Conservation (phyloP, 805 yeast genomes). For the Pichia rugopelliculosa region DNA sequence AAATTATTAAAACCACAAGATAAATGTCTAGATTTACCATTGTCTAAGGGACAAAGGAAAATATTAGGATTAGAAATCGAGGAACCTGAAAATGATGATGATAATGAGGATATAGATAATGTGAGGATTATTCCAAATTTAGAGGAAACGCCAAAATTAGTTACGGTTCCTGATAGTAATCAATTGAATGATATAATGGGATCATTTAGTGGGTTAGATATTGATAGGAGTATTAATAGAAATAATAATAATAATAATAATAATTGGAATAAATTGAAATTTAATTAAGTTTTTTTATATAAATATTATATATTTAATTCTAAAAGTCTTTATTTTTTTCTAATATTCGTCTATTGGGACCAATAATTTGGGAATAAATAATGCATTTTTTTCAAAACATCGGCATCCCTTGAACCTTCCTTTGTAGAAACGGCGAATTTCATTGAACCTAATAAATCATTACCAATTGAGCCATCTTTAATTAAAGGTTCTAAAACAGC, state of each 20-base stretch:
- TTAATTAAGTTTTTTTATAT: background rate
- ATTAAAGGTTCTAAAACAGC: slow-evolving; percentile 58
- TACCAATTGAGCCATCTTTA: slow-evolving; percentile 55
- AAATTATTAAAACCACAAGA: slow-evolving; percentile 36
- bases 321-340: background rate
- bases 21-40: slow-evolving; percentile 44
- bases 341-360: slow-evolving; percentile 35
- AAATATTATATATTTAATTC: background rate
- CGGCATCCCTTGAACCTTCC: slow-evolving; percentile 63
- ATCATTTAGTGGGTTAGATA: background rate
- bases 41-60: slow-evolving; percentile 38
- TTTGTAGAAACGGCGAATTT: slow-evolving; percentile 75
- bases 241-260: background rate
- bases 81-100: background rate
- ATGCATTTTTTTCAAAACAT: slow-evolving; percentile 72
- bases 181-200: slow-evolving; percentile 8
- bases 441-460: slow-evolving; percentile 67
- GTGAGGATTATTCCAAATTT: slow-evolving; percentile 2
- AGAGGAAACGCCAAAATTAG: slow-evolving; percentile 3
- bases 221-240: background rate
- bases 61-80: slow-evolving; percentile 35
- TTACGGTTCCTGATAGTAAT: slow-evolving; percentile 2
- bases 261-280: background rate
- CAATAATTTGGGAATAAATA: slow-evolving; percentile 89
- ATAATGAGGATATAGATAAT: slow-evolving; percentile 3